Conservation (phyloP, 768 basidiomycete species). For the Auricularia heimuer region DNA sequence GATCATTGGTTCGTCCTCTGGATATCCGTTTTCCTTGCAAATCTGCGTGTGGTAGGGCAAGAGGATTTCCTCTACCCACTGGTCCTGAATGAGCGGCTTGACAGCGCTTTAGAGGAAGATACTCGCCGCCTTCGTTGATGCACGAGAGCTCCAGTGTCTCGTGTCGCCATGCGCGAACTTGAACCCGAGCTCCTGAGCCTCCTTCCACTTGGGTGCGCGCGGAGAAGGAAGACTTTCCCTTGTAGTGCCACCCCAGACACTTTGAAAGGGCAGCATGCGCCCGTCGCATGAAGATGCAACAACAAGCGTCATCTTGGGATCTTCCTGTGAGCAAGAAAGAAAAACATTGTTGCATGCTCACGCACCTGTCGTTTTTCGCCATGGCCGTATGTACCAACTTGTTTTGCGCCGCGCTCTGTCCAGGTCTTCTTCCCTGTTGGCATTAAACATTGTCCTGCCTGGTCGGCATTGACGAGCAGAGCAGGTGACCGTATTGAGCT, state of each 20-base stretch:
- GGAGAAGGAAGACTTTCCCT: conserved; percentile 13
- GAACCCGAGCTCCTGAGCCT: background rate
- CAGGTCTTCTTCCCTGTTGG: conserved; percentile 13
- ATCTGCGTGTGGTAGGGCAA: background rate
- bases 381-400: conserved; percentile 18
- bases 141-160: background rate
- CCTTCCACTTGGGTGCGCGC: too few species aligned
- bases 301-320: conserved; percentile 13
- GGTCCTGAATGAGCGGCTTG: background rate
- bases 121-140: background rate
- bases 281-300: conserved; percentile 19
- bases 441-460: conserved; percentile 14
- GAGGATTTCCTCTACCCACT: background rate
- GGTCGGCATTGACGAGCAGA: conserved; percentile 17
- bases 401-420: conserved; percentile 11
- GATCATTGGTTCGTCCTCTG: conserved; percentile 11
- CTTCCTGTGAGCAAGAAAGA: background rate
- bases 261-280: conserved; percentile 24
- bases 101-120: background rate
- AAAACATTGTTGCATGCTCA: background rate
- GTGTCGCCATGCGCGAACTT: background rate
- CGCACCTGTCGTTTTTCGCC: conserved; percentile 18
- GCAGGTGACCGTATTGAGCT: conserved; percentile 4
- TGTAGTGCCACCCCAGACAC: conserved; percentile 18
- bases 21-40: background rate